Evolutionary conservation across 768 basidiomycete genomes (phyloP).

Genomic region (Phylloporus sp.): DNA sequence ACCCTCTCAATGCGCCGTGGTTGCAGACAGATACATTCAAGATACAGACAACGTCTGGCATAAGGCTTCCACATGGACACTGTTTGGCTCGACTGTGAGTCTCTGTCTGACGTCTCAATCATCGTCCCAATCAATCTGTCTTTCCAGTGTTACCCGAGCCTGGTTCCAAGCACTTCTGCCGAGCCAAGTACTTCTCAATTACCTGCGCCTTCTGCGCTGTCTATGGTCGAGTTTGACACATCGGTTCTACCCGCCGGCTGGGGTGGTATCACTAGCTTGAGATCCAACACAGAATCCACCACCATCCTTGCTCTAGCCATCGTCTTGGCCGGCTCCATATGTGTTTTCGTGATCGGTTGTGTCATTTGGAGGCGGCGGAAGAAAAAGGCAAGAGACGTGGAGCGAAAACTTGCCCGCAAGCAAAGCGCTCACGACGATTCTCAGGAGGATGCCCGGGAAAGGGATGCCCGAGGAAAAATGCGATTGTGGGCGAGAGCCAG

Average conservation of each 20-base stretch:
- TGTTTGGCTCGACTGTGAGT: conserved; percentile 70
- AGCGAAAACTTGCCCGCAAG: conserved; percentile 39
- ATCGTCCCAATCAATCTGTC: neutral
- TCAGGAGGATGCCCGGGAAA: conserved; percentile 36
- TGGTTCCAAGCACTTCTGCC: conserved; percentile 3
- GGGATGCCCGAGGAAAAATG: conserved; percentile 46
- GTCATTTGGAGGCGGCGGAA: conserved; percentile 52
- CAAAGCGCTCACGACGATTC: conserved; percentile 20
- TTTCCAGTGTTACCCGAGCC: conserved; percentile 17
- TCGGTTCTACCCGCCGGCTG: conserved; percentile 51
- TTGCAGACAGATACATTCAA: conserved; percentile 54
- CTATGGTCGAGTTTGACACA: conserved; percentile 19
- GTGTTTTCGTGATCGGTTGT: conserved; percentile 54
- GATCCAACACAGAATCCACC: conserved; percentile 34
- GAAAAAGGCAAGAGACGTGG: conserved; percentile 43
- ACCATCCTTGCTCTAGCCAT: conserved; percentile 56
- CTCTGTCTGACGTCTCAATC: neutral
- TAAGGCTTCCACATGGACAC: conserved; percentile 48
- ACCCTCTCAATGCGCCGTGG: neutral
- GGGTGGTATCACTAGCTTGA: conserved; percentile 26
- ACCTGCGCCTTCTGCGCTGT: conserved; percentile 14
- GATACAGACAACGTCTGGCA: conserved; percentile 57
- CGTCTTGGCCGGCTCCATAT: conserved; percentile 56
- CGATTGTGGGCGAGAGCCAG: conserved; percentile 62
- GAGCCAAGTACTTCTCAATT: conserved; percentile 4